phyloP scores from a whole-genome alignment of 2,329 filamentous ascomycete species.

The Chaetomiaceae sp. region DNA sequence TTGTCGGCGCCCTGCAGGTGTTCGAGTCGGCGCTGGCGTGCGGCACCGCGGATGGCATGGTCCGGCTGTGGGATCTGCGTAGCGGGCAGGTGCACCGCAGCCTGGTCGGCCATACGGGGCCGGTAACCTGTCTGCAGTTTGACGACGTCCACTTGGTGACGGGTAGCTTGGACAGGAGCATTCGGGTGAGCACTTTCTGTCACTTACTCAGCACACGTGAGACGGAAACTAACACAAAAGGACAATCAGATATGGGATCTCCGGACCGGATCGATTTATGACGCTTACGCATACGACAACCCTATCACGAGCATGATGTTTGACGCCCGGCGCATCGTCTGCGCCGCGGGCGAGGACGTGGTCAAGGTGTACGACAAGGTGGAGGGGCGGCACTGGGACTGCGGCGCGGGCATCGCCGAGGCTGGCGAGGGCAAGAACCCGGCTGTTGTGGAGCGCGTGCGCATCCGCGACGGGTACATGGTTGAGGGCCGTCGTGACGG shows the following conservation, averaged over 20 bases:
- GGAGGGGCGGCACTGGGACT: constrained; percentile 94
- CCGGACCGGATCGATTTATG: constrained; percentile 88
- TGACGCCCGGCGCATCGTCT: constrained; percentile 81
- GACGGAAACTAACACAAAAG: too few relatives aligned
- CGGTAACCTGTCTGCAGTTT: constrained; percentile 91
- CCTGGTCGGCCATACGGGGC: constrained; percentile 89
- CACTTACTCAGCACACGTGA: not conserved
- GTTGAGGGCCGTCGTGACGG: constrained; percentile 87
- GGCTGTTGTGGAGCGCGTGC: constrained; percentile 74
- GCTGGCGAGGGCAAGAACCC: constrained; percentile 61
- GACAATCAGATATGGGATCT: constrained; percentile 99
- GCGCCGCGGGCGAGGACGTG: constrained; percentile 85
- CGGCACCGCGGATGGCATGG: constrained; percentile 96
- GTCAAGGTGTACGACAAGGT: constrained; percentile 98
- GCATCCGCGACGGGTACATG: constrained; percentile 90
- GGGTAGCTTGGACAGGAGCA: constrained; percentile 84
- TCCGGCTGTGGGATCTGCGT: constrained; percentile 90
- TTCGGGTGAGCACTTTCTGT: constrained; percentile 62
- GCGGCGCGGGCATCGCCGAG: constrained; percentile 73
- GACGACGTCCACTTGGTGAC: constrained; percentile 94
- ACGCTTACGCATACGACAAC: constrained; percentile 92
- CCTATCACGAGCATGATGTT: constrained; percentile 97
- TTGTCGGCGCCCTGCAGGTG: constrained; percentile 89
- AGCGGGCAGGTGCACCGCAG: constrained; percentile 97
- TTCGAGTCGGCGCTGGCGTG: constrained; percentile 95